Conservation (phyloP, 75 land plant genomes). For the Sequoiadendron giganteum region DNA sequence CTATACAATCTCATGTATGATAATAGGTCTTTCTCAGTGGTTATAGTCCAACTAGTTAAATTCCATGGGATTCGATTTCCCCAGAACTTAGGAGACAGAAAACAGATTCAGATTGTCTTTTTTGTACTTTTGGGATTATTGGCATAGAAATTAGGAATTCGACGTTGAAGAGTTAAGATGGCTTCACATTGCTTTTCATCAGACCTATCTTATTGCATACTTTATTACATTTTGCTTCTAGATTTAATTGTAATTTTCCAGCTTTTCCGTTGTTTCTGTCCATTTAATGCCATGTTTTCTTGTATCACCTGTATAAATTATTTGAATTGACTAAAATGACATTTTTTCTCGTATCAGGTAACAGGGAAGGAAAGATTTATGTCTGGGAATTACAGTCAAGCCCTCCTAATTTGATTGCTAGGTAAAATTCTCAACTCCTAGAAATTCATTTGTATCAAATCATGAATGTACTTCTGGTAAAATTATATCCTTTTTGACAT, state of each 20-base stretch:
- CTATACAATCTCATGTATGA: background rate
- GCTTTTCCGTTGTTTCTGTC: background rate
- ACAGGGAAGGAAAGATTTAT: slow-evolving; percentile 90
- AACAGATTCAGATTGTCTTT: background rate
- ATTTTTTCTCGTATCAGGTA: slow-evolving; percentile 47
- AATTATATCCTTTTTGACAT: background rate
- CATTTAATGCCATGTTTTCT: background rate
- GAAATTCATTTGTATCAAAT: background rate
- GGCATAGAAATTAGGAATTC: background rate
- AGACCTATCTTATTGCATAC: background rate
- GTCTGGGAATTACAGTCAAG: slow-evolving; percentile 96
- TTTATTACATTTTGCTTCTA: background rate
- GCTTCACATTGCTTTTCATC: background rate
- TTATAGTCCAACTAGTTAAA: background rate
- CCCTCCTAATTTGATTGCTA: slow-evolving; percentile 85
- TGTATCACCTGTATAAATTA: background rate
- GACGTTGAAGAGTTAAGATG: background rate
- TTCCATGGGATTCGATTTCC: background rate
- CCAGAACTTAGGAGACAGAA: background rate
- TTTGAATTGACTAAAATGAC: background rate
- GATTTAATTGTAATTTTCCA: background rate
- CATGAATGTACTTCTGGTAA: background rate
- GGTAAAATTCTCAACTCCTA: slow-evolving; percentile 25
- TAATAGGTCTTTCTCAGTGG: background rate
- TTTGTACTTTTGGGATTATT: background rate